These are phyloP conservation scores for Chlorencoelia australis DNA, from an alignment of 2,329 filamentous ascomycete species.

Conservation along the genomic window DNA sequence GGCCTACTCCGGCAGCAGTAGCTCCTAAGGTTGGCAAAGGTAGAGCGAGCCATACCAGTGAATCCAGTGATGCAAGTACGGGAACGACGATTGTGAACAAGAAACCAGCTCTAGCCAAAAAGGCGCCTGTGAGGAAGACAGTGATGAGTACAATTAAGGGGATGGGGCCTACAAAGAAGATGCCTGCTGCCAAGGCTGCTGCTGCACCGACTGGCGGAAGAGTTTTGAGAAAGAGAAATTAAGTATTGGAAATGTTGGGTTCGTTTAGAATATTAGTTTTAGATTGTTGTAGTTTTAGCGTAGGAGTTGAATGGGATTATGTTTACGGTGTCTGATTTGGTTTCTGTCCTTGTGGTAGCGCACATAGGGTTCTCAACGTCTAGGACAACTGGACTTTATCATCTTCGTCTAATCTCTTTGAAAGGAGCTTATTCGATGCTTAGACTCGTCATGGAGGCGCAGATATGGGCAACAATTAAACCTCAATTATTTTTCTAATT, in stretches of 20 bases:
- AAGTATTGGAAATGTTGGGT: constrained; percentile 1
- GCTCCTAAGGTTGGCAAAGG: constrained; percentile 37
- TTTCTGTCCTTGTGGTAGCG: too few relatives aligned
- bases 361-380: too few relatives aligned
- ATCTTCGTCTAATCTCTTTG: too few relatives aligned
- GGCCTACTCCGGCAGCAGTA: constrained; percentile 27
- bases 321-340: too few relatives aligned
- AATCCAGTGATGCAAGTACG: constrained; percentile 40
- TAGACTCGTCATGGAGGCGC: too few relatives aligned
- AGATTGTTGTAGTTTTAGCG: too few relatives aligned
- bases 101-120: constrained; percentile 36
- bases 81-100: constrained; percentile 47
- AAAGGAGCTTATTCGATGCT: too few relatives aligned
- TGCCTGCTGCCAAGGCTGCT: constrained; percentile 32
- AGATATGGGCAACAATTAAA: too few relatives aligned
- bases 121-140: constrained; percentile 38
- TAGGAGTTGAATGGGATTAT: too few relatives aligned
- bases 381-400: too few relatives aligned
- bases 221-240: constrained; percentile 27
- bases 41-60: constrained; percentile 51
- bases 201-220: constrained; percentile 27
- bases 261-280: too few relatives aligned
- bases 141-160: constrained; percentile 45
- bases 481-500: too few relatives aligned
- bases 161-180: constrained; percentile 41